Conservation (phyloP, 169 alveolate species). For the Perkinsus marinus region DNA sequence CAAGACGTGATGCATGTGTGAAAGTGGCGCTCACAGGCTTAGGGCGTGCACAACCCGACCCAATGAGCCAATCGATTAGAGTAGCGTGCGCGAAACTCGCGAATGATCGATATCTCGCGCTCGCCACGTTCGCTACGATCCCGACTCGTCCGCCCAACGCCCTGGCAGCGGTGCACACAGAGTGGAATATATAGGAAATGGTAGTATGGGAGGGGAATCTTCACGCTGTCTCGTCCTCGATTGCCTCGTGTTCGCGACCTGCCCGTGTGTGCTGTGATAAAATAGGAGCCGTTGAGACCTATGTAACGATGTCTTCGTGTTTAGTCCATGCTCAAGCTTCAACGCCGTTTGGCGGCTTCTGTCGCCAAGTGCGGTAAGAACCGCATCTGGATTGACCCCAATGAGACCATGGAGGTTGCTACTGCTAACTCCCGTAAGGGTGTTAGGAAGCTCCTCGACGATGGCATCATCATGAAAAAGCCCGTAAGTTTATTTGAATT, state of each 20-base stretch:
- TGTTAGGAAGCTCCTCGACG: slow-evolving; percentile 83
- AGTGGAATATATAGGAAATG: not conserved
- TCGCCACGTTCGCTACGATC: not conserved
- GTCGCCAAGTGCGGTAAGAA: slow-evolving; percentile 89
- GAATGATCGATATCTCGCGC: not conserved
- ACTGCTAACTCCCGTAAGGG: slow-evolving; percentile 89
- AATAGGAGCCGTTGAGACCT: not conserved
- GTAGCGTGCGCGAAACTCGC: not conserved
- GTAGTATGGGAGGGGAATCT: not conserved
- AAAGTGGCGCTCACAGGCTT: not conserved
- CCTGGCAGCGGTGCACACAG: not conserved
- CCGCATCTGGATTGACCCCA: slow-evolving; percentile 98
- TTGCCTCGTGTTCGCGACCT: too few species aligned
- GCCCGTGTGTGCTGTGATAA: not conserved
- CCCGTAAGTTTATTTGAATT: slow-evolving; percentile 82
- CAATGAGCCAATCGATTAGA: not conserved
- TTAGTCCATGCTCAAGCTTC: slow-evolving; percentile 60
- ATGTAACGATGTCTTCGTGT: not conserved
- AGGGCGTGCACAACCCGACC: not conserved
- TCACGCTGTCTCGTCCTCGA: too few species aligned
- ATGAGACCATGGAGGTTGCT: slow-evolving; percentile 87
- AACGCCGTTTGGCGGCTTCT: slow-evolving; percentile 93
- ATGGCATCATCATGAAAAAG: slow-evolving; percentile 89
- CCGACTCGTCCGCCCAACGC: not conserved
- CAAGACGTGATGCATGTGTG: not conserved